A percentile compares a stretch with the other conserved stretches of the same genome.
phyloP scores from a whole-genome alignment of 2,329 filamentous ascomycete species.

The Talaromyces piceae region DNA sequence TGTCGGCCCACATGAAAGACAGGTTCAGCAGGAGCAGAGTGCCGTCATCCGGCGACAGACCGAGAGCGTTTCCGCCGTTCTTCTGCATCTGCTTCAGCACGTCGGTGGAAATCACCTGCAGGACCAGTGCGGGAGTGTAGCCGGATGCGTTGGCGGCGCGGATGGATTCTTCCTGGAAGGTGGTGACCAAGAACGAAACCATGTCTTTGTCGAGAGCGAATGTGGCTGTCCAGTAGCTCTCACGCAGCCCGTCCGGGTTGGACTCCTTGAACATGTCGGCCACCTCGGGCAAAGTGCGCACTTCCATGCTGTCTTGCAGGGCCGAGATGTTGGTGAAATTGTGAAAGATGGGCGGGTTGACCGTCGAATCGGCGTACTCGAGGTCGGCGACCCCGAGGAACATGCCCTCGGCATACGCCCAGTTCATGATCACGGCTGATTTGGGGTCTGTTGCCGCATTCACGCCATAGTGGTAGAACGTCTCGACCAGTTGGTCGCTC shows the following conservation, averaged over 20 bases:
- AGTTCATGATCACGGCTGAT: constrained; percentile 28
- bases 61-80: constrained; percentile 29
- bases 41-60: constrained; percentile 19
- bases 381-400: constrained; percentile 27
- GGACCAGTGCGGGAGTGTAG: constrained; percentile 20
- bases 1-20: constrained; percentile 23
- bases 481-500: constrained; percentile 23
- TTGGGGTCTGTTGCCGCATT: constrained; percentile 27
- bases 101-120: constrained; percentile 28
- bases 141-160: constrained; percentile 16
- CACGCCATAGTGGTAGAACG: constrained; percentile 25
- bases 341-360: constrained; percentile 29
- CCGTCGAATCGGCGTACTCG: constrained; percentile 32
- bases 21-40: constrained; percentile 24
- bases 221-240: constrained; percentile 28
- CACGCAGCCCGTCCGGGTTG: constrained; percentile 26
- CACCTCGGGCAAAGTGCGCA: constrained; percentile 24
- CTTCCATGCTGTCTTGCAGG: constrained; percentile 22
- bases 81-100: constrained; percentile 23
- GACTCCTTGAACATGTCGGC: constrained; percentile 27
- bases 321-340: constrained; percentile 28
- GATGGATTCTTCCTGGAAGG: constrained; percentile 18
- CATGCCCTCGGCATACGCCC: constrained; percentile 19
- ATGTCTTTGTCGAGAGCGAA: constrained; percentile 24
- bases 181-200: constrained; percentile 18